Evolutionary conservation across 257 asterid genomes (phyloP), one percentile per base, ranked within the genome.

Genomic region (Salvia miltiorrhiza): DNA sequence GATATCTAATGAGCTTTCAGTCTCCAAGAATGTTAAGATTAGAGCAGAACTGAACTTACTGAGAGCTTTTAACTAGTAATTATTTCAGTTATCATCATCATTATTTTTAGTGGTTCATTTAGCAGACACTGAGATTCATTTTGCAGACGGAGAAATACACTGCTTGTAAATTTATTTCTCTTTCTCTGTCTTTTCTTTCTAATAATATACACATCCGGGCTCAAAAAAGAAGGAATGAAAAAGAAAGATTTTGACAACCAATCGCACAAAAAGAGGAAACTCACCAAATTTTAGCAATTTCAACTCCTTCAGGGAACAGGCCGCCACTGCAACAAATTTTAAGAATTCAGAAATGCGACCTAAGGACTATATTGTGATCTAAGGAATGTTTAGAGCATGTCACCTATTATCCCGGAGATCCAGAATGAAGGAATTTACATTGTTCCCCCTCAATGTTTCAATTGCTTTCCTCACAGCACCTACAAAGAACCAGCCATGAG

Each of bases 301-400:
- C 99, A 74, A 94, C 86, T 89, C 97, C 99, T 86, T 94, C 99
- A 40, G 99, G 99, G 73, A 94, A 94, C 62, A 94, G 89, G 73
- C 99, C 97, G 54, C 99, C 99, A 61, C 99, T 94, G 93, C 83
- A 85, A 66, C 72, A 80, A n/a, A 74, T 52, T 32, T 23, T 43
- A 63, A 69, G 50, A 66, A 69, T 73, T 88, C 59, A 82, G 72
- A 68, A 57, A 52, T 39, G 68, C 59, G 55, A 76, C 45, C 14
- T 17, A 17, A 59, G 33, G 70, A 54, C 21, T 61, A 67, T 66
- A 50, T 14, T 53, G 39, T 23, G 9, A 55, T 26, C 49, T 52
- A 76, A n/a, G n/a, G 75, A 65, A 68, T 50, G 65, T 61, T 50
- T 49, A 76, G 65, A 74, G 69, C 66, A 73, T 19, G 81, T 82